These are phyloP conservation scores for Mitragyna speciosa DNA, from an alignment of 257 asterid genomes.

Conservation along the genomic window DNA sequence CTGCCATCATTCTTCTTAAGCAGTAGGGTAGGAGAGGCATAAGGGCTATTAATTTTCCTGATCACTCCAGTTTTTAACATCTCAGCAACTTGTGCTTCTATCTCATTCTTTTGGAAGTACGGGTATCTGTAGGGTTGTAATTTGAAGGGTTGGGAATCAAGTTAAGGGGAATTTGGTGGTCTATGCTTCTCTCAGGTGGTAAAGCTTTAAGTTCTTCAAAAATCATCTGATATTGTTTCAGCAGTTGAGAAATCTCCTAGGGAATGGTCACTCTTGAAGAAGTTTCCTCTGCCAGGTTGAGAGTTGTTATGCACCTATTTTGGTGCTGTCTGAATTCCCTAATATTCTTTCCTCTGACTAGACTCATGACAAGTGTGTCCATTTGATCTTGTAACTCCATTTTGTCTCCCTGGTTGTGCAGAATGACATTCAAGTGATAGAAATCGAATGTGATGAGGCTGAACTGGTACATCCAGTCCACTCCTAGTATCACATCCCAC, in stretches of 20 bases:
- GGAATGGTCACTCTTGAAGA: too few species aligned
- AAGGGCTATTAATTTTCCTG: neutral
- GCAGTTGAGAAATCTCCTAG: too few species aligned
- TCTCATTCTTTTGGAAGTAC: neutral
- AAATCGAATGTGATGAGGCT: neutral
- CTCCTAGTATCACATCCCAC: neutral
- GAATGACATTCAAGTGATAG: neutral
- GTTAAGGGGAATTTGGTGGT: neutral
- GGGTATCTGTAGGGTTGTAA: neutral
- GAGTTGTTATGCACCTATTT: too few species aligned
- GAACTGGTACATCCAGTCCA: neutral
- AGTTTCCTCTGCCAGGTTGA: too few species aligned
- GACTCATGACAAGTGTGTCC: accelerated
- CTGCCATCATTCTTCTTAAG: neutral
- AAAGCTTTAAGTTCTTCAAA: neutral
- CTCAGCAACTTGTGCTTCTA: neutral
- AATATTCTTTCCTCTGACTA: neutral
- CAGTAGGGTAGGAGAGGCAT: neutral
- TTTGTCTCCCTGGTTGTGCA: neutral
- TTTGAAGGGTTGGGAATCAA: neutral
- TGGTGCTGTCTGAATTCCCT: neutral
- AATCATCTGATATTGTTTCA: accelerated
- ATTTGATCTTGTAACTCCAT: neutral
- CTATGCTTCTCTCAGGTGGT: neutral
- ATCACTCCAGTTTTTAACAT: neutral